phyloP scores from a whole-genome alignment of 192 early-diverging fungal genomes.

The Rhizophagus sp. region DNA sequence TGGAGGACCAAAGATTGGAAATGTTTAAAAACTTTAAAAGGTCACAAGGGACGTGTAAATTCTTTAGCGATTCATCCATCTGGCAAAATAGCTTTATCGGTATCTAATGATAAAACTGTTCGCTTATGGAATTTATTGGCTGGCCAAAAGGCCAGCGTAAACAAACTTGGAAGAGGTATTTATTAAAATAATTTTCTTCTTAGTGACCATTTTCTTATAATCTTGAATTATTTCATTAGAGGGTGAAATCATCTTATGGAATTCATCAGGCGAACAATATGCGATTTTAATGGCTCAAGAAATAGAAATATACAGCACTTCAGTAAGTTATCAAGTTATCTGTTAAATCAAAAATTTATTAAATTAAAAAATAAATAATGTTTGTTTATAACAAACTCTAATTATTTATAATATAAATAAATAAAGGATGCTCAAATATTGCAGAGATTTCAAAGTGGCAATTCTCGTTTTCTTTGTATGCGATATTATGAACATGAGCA shows the following conservation, averaged over 20 bases:
- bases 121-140: constrained; percentile 79
- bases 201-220: background rate
- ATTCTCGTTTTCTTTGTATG: constrained; percentile 41
- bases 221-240: constrained; percentile 36
- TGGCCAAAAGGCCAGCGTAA: constrained; percentile 65
- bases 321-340: constrained; percentile 50
- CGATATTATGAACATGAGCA: constrained; percentile 38
- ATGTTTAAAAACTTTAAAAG: constrained; percentile 82
- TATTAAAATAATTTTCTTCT: background rate
- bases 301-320: constrained; percentile 55
- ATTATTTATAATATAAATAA: background rate
- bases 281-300: constrained; percentile 58
- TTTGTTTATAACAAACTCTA: background rate
- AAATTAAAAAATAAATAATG: background rate
- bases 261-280: constrained; percentile 55
- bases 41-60: constrained; percentile 75
- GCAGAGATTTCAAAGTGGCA: constrained; percentile 18
- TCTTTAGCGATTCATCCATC: constrained; percentile 91
- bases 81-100: constrained; percentile 90
- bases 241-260: constrained; percentile 58
- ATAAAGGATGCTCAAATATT: constrained; percentile 5
- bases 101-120: constrained; percentile 69
- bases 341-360: background rate
- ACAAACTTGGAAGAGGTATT: constrained; percentile 48
- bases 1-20: constrained; percentile 98